phyloP scores from a whole-genome alignment of 2,329 filamentous ascomycete species.

The Colletotrichum eleusines region DNA sequence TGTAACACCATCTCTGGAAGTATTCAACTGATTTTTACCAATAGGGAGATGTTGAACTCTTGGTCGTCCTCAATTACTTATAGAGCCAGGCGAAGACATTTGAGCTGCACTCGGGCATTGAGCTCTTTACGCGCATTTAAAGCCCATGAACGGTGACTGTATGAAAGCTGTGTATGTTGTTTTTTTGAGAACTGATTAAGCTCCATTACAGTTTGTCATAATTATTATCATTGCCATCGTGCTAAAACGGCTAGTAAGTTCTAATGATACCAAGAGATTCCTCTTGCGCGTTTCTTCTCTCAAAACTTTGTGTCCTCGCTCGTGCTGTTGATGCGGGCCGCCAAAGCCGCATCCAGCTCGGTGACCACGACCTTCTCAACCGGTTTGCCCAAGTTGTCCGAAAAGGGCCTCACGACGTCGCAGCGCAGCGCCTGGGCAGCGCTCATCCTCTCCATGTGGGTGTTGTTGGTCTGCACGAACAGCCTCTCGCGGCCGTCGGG shows the following conservation, averaged over 20 bases:
- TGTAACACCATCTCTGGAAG: not conserved
- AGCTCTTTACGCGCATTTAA: not conserved
- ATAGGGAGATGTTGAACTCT: constrained; percentile 35
- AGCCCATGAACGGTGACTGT: not conserved
- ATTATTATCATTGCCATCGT: not conserved
- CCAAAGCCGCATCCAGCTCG: constrained; percentile 34
- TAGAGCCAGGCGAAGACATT: not conserved
- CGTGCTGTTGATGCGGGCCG: constrained; percentile 34
- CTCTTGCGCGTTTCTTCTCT: constrained; percentile 15
- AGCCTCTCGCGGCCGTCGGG: constrained; percentile 51
- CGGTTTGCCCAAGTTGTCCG: constrained; percentile 39
- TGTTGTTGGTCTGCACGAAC: constrained; percentile 57
- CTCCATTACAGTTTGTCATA: fast-evolving
- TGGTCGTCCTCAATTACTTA: not conserved
- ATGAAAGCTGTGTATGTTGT: not conserved
- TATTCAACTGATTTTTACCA: not conserved
- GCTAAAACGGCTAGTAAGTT: too few species aligned
- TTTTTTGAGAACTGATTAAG: not conserved
- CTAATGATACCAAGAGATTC: constrained; percentile 12
- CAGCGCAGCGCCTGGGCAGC: constrained; percentile 38
- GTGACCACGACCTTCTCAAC: constrained; percentile 33
- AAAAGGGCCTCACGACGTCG: constrained; percentile 30
- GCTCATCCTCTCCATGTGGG: constrained; percentile 55
- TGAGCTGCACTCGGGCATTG: not conserved
- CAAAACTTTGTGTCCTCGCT: constrained; percentile 33